phyloP scores from a whole-genome alignment of 306 rosid species.

The Carpinus viminea region DNA sequence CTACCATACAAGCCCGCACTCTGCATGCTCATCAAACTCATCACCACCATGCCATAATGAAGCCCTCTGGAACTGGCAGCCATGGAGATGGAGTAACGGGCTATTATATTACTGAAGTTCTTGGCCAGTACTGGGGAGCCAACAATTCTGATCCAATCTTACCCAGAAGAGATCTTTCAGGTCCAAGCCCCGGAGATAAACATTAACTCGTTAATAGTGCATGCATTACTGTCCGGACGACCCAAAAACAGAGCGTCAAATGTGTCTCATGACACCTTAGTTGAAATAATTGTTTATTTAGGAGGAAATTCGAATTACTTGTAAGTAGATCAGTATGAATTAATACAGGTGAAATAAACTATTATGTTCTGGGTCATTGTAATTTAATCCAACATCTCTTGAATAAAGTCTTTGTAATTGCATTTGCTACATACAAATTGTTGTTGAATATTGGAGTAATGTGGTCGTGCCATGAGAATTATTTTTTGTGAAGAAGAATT shows the following conservation, averaged over 20 bases:
- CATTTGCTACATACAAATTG: too few relatives aligned
- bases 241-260: neutral
- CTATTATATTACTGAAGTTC: conserved; percentile 18
- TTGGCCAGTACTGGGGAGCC: conserved; percentile 5
- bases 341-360: too few relatives aligned
- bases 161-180: neutral
- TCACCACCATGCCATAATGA: neutral
- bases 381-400: too few relatives aligned
- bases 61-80: conserved; percentile 13
- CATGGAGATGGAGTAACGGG: neutral
- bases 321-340: too few relatives aligned
- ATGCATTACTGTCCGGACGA: neutral
- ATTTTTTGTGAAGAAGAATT: too few relatives aligned
- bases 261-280: too few relatives aligned
- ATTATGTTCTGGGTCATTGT: too few relatives aligned
- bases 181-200: neutral
- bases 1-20: conserved; percentile 24
- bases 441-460: too few relatives aligned
- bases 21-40: conserved; percentile 11
- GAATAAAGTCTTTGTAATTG: too few relatives aligned
- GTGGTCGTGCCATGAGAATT: too few relatives aligned
- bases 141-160: neutral
- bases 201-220: neutral
- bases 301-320: too few relatives aligned
- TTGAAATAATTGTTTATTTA: neutral